Percentiles rank a stretch among this genome's conserved stretches.
Conservation (phyloP, 2,329 filamentous ascomycete genomes). For the Aspergillus vadensis region DNA sequence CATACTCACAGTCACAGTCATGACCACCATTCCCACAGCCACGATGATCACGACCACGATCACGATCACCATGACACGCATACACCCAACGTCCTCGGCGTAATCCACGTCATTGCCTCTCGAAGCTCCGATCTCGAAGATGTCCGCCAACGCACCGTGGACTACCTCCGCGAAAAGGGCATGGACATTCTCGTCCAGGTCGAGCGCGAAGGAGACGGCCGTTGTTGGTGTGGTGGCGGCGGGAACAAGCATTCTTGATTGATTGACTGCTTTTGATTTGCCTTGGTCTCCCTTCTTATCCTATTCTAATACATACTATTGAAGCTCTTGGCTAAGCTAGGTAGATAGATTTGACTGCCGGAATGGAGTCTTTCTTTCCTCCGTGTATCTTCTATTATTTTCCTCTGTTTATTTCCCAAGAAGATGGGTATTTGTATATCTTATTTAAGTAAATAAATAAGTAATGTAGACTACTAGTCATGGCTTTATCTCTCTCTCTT, state of each 20-base stretch:
- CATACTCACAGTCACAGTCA: constrained; percentile 36
- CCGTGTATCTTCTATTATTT: neutral
- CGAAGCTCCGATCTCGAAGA: constrained; percentile 76
- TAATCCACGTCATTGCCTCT: constrained; percentile 81
- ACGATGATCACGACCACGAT: constrained; percentile 31
- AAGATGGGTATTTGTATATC: too few species aligned
- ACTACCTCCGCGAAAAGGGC: constrained; percentile 68
- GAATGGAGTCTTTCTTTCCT: neutral
- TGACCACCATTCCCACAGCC: constrained; percentile 28
- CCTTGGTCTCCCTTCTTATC: neutral
- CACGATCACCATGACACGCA: constrained; percentile 21
- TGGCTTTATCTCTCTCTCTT: neutral
- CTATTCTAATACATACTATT: neutral
- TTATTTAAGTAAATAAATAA: too few species aligned
- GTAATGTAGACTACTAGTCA: neutral
- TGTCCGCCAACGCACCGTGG: constrained; percentile 73
- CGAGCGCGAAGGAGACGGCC: constrained; percentile 75
- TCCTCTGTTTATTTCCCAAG: neutral
- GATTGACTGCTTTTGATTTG: neutral
- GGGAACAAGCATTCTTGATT: constrained; percentile 37
- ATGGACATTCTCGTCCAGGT: constrained; percentile 87
- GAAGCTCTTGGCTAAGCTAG: too few species aligned
- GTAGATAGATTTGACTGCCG: neutral
- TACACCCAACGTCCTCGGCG: constrained; percentile 63
- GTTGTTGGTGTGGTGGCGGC: constrained; percentile 64